Percentiles rank a stretch among this genome's conserved stretches.
Conservation (phyloP, 163 green algal genomes). For the Scenedesmus sp. region DNA sequence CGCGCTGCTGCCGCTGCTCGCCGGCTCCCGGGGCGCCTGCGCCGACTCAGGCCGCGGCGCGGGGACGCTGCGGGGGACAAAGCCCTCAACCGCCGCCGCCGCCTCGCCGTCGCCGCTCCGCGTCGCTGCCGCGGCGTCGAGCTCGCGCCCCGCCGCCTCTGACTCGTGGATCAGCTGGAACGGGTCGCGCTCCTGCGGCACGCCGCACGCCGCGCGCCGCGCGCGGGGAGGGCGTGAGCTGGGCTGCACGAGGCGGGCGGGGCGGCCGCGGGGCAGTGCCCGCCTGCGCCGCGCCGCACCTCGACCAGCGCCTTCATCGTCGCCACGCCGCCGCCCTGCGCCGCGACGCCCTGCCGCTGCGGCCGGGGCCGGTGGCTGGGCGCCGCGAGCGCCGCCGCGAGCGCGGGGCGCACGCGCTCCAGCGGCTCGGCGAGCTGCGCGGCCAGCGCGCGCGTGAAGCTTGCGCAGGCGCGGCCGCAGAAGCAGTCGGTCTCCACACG, state of each 20-base stretch:
- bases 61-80: constrained; percentile 40
- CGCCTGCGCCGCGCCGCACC: not conserved
- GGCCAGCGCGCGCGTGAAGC: constrained; percentile 38
- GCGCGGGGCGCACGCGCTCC: constrained; percentile 44
- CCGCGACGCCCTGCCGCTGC: not conserved
- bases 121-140: not conserved
- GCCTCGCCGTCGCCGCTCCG: not conserved
- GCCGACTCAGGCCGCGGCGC: too few relatives aligned
- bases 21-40: too few relatives aligned
- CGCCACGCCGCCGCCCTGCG: constrained; percentile 30
- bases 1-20: constrained; percentile 18
- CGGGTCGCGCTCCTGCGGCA: constrained; percentile 56
- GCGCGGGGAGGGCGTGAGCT: too few relatives aligned
- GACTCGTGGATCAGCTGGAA: constrained; percentile 36
- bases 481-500: constrained; percentile 48
- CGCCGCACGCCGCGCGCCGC: too few relatives aligned
- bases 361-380: constrained; percentile 19
- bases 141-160: constrained; percentile 21
- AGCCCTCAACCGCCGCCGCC: constrained; percentile 59
- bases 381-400: constrained; percentile 14
- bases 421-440: constrained; percentile 51
- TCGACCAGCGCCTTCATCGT: constrained; percentile 6
- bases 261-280: too few relatives aligned
- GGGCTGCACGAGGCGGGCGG: too few relatives aligned
- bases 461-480: constrained; percentile 54